Evolutionary conservation across 2,329 filamentous ascomycete species (phyloP).

Genomic region (Lasiodiplodia sp.): DNA sequence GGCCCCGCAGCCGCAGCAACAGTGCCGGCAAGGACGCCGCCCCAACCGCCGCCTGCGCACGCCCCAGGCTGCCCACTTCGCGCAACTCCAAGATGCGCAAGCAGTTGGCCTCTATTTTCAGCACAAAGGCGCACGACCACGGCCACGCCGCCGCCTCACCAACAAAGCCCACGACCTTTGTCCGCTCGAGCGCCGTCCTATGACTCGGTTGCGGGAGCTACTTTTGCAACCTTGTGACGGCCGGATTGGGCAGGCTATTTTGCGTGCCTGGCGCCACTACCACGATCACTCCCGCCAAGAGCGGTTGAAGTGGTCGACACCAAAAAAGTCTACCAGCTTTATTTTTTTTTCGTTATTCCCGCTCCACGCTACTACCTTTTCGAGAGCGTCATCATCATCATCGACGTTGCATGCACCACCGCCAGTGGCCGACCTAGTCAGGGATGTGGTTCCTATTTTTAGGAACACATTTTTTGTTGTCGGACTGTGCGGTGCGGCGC

Average conservation of each 20-base stretch:
- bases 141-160: too few relatives aligned
- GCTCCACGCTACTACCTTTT: too few relatives aligned
- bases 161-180: conserved; percentile 9
- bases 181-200: conserved; percentile 6
- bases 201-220: conserved; percentile 20
- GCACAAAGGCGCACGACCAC: conserved; percentile 6
- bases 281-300: conserved; percentile 19
- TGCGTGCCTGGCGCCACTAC: background rate
- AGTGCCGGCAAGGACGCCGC: background rate
- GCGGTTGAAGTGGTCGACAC: conserved; percentile 21
- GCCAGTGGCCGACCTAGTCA: background rate
- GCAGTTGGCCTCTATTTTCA: conserved; percentile 24
- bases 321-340: too few relatives aligned
- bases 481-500: background rate
- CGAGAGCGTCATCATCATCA: background rate
- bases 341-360: background rate
- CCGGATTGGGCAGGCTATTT: background rate
- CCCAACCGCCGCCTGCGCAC: too few relatives aligned
- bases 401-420: background rate
- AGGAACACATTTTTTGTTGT: background rate
- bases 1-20: conserved; percentile 18
- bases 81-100: conserved; percentile 26
- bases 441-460: background rate
- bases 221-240: background rate
- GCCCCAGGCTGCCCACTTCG: background rate